Evolutionary conservation across 192 early-diverging fungal species (phyloP), one percentile per base, ranked within the genome.

Genomic region (Glomus cerebriforme): DNA sequence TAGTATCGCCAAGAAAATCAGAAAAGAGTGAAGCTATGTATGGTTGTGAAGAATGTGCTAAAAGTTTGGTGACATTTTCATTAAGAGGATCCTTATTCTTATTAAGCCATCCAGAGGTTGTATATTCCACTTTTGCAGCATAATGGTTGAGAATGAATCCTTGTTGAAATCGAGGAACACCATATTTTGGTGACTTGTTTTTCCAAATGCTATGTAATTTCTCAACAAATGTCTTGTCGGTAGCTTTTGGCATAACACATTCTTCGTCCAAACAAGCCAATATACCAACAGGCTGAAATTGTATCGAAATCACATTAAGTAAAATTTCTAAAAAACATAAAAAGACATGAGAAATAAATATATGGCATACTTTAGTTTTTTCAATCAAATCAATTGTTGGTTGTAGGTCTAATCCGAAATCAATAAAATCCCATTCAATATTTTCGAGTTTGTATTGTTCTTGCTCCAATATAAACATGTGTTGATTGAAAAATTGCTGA

Each of bases 401-500:
- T 79, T 98, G 98, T 64, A 99, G 84, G 78, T 99, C 96, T 59
- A 97, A 90, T 43, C 97, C 97, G 88, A 98, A 99, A 85, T 98
- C 96, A 63, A 97, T 96, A 82, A 96, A 96, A 83, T 94, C 92
- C 98, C 98, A 99, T 65, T 98, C 96, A 79, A 99, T 99, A 80
- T 94, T 94, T 81, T 99, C 98, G 27, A 90, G 88, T 81, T 91
- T 88, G 88, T 99, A 99, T 87, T 99, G 97, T 81, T 98, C 96
- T 83, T 99, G 98, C 82, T 99, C 98, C 13, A 98, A 86, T 67
- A 96, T 94, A 86, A 99, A 99, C 97, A 98, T 99, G 81, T 96
- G 94, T 85, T 98, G 97, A 87, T 98, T 99, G 88, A 99, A 99
- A 86, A 99, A 98, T 83, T 99, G 98, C 84, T 99, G 98, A 24